These are phyloP conservation scores for Cladophialophora bantiana DNA, from an alignment of 2,329 filamentous ascomycete species.

Conservation along the genomic window DNA sequence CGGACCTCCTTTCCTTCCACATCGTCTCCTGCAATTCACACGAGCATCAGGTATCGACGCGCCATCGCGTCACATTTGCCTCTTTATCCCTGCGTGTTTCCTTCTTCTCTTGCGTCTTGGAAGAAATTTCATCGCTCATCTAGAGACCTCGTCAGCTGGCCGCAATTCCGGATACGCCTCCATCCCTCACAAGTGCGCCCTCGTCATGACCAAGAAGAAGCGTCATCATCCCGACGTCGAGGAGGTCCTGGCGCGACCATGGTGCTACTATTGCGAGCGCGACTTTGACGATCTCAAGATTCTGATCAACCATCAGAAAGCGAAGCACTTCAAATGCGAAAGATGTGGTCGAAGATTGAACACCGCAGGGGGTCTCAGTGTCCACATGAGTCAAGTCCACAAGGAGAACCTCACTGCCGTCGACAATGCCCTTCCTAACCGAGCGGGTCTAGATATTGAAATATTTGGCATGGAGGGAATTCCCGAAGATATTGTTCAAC, in stretches of 20 bases:
- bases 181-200: background rate
- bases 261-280: slow-evolving; percentile 99
- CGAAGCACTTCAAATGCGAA: slow-evolving; percentile 99
- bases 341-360: slow-evolving; percentile 86
- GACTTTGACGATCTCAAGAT: slow-evolving; percentile 98
- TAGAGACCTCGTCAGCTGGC: background rate
- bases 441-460: slow-evolving; percentile 85
- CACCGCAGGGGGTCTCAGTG: slow-evolving; percentile 91
- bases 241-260: slow-evolving; percentile 84
- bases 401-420: slow-evolving; percentile 88
- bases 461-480: slow-evolving; percentile 99
- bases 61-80: background rate
- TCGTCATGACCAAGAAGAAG: slow-evolving; percentile 86
- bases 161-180: background rate
- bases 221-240: slow-evolving; percentile 84
- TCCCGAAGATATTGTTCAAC: slow-evolving; percentile 80
- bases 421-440: slow-evolving; percentile 89
- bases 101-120: background rate
- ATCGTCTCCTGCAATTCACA: background rate
- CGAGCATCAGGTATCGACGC: background rate
- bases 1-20: background rate
- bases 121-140: background rate
- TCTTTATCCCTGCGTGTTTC: background rate
- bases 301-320: slow-evolving; percentile 95
- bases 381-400: slow-evolving; percentile 98